Conservation (phyloP, 176 grass and related monocot species). For the Aegilops bicornis region DNA sequence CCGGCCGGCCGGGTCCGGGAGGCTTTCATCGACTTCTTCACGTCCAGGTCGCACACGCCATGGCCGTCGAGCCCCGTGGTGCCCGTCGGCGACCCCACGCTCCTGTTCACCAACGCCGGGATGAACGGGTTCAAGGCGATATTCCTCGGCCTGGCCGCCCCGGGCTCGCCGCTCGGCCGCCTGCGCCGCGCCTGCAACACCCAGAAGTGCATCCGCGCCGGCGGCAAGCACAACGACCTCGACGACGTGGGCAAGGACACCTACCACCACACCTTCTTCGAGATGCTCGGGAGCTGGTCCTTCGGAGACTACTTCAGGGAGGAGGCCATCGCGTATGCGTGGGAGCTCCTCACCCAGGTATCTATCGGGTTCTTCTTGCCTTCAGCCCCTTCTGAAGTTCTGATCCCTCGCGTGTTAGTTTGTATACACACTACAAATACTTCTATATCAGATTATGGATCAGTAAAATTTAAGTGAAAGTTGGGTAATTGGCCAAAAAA, state of each 20-base stretch:
- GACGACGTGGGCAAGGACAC: slow-evolving; percentile 97
- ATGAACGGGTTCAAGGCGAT: slow-evolving; percentile 94
- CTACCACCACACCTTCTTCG: slow-evolving; percentile 96
- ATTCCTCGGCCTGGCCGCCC: slow-evolving; percentile 62
- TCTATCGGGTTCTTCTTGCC: not conserved
- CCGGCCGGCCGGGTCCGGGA: slow-evolving; percentile 46
- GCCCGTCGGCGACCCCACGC: slow-evolving; percentile 71
- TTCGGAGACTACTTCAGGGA: not conserved
- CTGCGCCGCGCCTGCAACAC: slow-evolving; percentile 70
- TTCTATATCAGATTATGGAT: not conserved
- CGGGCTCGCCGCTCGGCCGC: slow-evolving; percentile 48
- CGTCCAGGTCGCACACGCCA: slow-evolving; percentile 48
- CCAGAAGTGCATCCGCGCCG: slow-evolving; percentile 94
- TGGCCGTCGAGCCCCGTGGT: slow-evolving; percentile 90
- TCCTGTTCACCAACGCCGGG: slow-evolving; percentile 85
- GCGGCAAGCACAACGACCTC: slow-evolving; percentile 94
- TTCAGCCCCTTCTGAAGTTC: not conserved
- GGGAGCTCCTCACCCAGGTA: slow-evolving; percentile 74
- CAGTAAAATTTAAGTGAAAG: not conserved
- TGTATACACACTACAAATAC: too few relatives aligned
- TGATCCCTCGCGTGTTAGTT: not conserved
- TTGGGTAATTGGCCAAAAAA: too few relatives aligned
- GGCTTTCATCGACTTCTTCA: slow-evolving; percentile 60
- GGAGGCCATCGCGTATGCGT: slow-evolving; percentile 36
- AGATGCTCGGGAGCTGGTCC: slow-evolving; percentile 8